Base-by-base conservation (phyloP, 1,284 basidiomycete genomes). In the Papiliotrema laurentii region DNA sequence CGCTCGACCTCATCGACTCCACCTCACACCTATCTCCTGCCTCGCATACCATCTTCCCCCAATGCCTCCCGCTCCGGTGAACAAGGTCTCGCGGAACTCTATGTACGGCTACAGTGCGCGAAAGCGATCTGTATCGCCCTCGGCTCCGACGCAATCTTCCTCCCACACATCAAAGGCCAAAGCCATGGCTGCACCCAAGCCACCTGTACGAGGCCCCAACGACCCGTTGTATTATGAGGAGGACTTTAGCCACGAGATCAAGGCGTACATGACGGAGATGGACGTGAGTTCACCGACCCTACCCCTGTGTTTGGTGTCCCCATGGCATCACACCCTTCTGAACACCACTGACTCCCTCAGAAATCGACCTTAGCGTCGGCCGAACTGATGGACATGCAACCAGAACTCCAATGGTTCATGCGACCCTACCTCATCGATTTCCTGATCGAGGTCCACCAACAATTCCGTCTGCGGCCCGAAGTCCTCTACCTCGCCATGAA, bases 371-470 rank as follows among this genome's bases (percentile, higher is more conserved):
- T 90, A 79, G 86, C 88, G 22, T 90, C 86, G 11, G 83, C 86
- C 42, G 83, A 92, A 58, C 88, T 92, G 45, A 99, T 99, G 89
- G 94, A 97, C 71, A 89, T 93, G 74, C 96, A 99, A 71, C 94
- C 96, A 22, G 94, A 97, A 75, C 89, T 97, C 63, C 81, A 84
- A 64, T 93, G 90, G 89, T 85, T 88, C 75, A 98, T 98, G 96
- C 89, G 96, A n/a, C 90, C 92, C 24, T 96, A 89, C 78, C 83
- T 99, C 37, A 91, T 98, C 67, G 96, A 99, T 74, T 99, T 98
- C 74, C 82, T 99, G 63, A 87, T 99, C 70, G 96, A 98, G 75
- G 89, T 98, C 59, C 96, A 99, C 76, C 91, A 94, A 69, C 89
- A 88, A 56, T 93, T 97, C 78, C 83, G 92, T 38, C 83, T 99